Evolutionary conservation across 2,329 filamentous ascomycete genomes (phyloP).

Genomic region (Fusarium sp.): DNA sequence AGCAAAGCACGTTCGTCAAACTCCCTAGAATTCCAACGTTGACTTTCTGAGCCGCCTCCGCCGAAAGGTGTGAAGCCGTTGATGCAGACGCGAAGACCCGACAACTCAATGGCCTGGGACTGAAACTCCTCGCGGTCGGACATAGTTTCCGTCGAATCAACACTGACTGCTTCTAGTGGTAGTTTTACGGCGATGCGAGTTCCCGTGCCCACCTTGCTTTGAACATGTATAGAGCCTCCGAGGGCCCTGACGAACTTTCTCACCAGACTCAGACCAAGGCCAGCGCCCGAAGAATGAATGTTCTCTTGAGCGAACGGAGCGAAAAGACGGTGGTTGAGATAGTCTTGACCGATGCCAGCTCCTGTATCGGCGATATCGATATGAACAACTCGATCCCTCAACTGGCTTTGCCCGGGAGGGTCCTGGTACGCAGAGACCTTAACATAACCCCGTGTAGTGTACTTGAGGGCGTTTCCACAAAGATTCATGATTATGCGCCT

Average conservation of each 20-base stretch:
- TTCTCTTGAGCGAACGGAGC: conserved; percentile 73
- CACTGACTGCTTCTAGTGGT: conserved; percentile 34
- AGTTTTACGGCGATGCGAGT: conserved; percentile 49
- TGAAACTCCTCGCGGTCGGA: conserved; percentile 40
- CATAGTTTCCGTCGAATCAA: neutral
- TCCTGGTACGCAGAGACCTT: conserved; percentile 42
- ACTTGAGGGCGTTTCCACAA: conserved; percentile 70
- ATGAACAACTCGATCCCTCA: conserved; percentile 29
- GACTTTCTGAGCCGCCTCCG: neutral
- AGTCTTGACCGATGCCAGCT: conserved; percentile 71
- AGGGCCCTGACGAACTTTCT: conserved; percentile 67
- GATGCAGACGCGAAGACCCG: conserved; percentile 41
- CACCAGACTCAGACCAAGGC: conserved; percentile 73
- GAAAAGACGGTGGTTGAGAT: conserved; percentile 67
- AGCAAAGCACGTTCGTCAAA: conserved; percentile 4
- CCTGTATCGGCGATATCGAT: conserved; percentile 71
- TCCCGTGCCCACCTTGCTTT: conserved; percentile 52
- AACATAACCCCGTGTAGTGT: conserved; percentile 55
- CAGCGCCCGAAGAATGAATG: conserved; percentile 65
- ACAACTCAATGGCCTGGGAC: conserved; percentile 42
- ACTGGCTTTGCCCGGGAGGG: neutral
- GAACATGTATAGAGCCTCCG: conserved; percentile 66
- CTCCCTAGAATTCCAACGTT: neutral
- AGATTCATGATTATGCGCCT: conserved; percentile 69
- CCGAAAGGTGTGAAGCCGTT: neutral